Evolutionary conservation across 106 monocot species (phyloP).

Genomic region (Dioscorea dumetorum): DNA sequence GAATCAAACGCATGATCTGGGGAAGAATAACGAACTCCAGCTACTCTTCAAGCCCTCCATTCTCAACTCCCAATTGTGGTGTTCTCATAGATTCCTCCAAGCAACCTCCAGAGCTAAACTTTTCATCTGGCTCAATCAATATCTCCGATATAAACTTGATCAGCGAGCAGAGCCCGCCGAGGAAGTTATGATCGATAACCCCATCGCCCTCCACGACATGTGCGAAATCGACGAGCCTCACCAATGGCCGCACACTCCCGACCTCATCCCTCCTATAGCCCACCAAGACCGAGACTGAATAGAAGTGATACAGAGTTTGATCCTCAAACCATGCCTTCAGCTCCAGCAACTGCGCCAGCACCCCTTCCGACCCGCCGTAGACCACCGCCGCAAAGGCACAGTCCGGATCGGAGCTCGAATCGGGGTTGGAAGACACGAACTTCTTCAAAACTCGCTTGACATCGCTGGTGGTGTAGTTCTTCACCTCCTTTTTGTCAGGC

Average conservation of each 20-base stretch:
- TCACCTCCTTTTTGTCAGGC: constrained; percentile 15
- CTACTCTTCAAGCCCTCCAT: too few species aligned
- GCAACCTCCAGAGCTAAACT: neutral
- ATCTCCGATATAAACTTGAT: constrained; percentile 65
- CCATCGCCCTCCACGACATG: constrained; percentile 67
- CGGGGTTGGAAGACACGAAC: constrained; percentile 23
- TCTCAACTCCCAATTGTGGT: too few species aligned
- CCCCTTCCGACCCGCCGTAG: constrained; percentile 39
- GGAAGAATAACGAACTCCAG: too few species aligned
- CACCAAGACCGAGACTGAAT: constrained; percentile 58
- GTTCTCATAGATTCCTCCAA: neutral
- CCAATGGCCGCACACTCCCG: constrained; percentile 9
- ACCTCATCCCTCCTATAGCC: constrained; percentile 20
- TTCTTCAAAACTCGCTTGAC: constrained; percentile 9
- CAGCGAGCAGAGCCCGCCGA: constrained; percentile 78
- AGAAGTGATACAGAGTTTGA: constrained; percentile 79
- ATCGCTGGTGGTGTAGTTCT: constrained; percentile 11
- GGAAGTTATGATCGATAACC: constrained; percentile 79
- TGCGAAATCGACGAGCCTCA: constrained; percentile 82
- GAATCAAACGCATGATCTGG: too few species aligned
- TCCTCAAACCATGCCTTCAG: constrained; percentile 86
- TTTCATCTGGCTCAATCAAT: constrained; percentile 8
- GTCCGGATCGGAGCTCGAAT: constrained; percentile 7
- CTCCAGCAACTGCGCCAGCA: constrained; percentile 58
- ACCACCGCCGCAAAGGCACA: constrained; percentile 24